Base-by-base conservation (phyloP, 2,329 filamentous ascomycete species). In the Aureobasidium vineae region DNA sequence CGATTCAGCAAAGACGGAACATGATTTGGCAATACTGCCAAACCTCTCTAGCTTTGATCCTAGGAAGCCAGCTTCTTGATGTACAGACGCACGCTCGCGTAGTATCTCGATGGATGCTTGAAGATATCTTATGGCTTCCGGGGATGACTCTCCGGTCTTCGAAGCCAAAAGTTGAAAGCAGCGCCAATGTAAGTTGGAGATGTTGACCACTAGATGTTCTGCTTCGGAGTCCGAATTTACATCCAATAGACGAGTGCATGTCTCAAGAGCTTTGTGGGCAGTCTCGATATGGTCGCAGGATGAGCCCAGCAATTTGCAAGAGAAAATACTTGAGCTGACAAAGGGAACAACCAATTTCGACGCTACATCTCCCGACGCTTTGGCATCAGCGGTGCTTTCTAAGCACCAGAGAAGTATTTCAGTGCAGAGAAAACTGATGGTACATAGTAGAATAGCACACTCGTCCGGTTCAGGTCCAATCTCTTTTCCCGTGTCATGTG, bases 111-210 rank as follows among this genome's bases (percentile, higher is more conserved):
- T 83, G 0, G 88, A 67, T 41, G 31, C 52, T 38, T 57, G 38
- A 1, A 67, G 49, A 28, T n/a, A 57, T 1, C 1, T 26, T n/a
- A 40, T 31, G 11, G 52, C 63, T 26, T 49, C 52, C 3, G 6
- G 5, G 5, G 52, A 56, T 5, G 52, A 21, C 40, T 49, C 41
- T 21, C 47, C 33, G 8, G 49, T 16, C 5, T 21, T 38, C 5
- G 61, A 19, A 15, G 49, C n/a, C 16, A 28, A 41, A 16, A 54
- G 36, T 33, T 67, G 66, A 10, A 64, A 57, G 56, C 85, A 81
- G n/a, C 86, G 80, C 73, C 88, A 91, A 73, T 91, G 91, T 3
- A 90, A 81, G 70, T 89, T 88, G 0, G 89, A 91, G 31, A 91
- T 84, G 71, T 88, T 90, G 68, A 89, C 83, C 66, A 66, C 41